A percentile compares a stretch with the other conserved stretches of the same genome.
Evolutionary conservation across 169 alveolate genomes (phyloP).

Genomic region (Plasmodium knowlesi): DNA sequence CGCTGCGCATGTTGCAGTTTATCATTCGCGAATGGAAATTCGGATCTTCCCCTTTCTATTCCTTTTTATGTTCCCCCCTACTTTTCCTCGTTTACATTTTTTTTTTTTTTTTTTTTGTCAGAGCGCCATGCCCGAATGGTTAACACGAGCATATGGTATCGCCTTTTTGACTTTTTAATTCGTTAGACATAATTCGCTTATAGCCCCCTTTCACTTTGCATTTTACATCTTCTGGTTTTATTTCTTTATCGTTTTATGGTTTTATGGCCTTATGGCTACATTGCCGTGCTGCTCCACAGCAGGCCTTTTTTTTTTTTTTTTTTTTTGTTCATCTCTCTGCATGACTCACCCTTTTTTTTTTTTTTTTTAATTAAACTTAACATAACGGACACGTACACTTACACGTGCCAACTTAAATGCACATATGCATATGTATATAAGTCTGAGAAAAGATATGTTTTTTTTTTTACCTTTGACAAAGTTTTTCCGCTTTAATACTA

Average conservation of each 20-base stretch:
- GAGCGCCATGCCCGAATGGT: neutral
- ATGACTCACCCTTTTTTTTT: neutral
- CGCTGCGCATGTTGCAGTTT: neutral
- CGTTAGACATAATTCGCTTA: neutral
- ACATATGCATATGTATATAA: neutral
- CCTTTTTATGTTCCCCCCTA: neutral
- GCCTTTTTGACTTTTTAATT: neutral
- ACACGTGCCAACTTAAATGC: constrained; percentile 3
- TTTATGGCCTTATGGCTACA: neutral
- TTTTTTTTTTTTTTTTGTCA: neutral
- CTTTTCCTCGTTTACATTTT: neutral
- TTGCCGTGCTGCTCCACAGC: neutral
- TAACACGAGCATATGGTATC: neutral
- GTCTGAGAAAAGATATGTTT: neutral
- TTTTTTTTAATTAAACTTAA: constrained; percentile 12
- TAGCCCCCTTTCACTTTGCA: neutral
- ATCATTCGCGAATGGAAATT: neutral
- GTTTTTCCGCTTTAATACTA: neutral
- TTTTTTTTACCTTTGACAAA: neutral
- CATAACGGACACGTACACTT: neutral
- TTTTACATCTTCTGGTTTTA: neutral
- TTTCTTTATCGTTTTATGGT: neutral
- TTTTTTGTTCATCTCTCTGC: neutral
- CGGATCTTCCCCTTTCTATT: neutral
- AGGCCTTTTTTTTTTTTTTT: neutral